These are phyloP conservation scores for Wickerhamiella alocasiicola DNA, from an alignment of 805 yeast genomes.

Conservation along the genomic window DNA sequence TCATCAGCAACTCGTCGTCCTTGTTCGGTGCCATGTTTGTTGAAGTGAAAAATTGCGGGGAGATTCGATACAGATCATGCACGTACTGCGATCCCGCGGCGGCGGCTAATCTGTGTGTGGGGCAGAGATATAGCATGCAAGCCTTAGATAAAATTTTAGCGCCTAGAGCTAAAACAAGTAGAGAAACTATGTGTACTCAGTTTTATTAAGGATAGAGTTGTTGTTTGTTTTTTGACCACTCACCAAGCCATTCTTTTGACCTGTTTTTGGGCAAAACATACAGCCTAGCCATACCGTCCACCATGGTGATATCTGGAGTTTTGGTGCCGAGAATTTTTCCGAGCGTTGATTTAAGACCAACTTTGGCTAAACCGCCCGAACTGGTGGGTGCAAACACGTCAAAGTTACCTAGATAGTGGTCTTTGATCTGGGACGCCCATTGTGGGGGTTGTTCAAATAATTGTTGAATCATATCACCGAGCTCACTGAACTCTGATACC, in stretches of 20 bases:
- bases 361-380: conserved; percentile 72
- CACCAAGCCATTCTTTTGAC: conserved; percentile 46
- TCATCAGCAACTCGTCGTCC: too few relatives aligned
- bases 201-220: conserved; percentile 3
- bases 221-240: conserved; percentile 20
- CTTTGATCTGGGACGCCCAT: conserved; percentile 46
- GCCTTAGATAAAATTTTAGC: too few relatives aligned
- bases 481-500: conserved; percentile 58
- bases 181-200: too few relatives aligned
- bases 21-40: too few relatives aligned
- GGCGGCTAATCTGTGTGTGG: too few relatives aligned
- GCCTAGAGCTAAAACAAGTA: too few relatives aligned
- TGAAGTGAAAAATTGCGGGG: too few relatives aligned
- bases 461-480: conserved; percentile 47
- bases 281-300: conserved; percentile 59
- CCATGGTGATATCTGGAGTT: conserved; percentile 57
- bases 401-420: conserved; percentile 46
- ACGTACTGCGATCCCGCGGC: too few relatives aligned
- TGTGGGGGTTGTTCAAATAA: conserved; percentile 54
- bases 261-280: conserved; percentile 69
- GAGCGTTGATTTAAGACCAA: conserved; percentile 63
- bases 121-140: too few relatives aligned
- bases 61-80: too few relatives aligned
- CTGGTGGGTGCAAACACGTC: conserved; percentile 73
- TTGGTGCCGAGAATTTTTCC: conserved; percentile 50